A percentile compares a stretch with the other conserved stretches of the same genome.
These are phyloP conservation scores for Prototheca stagnorum DNA, from an alignment of 163 green algal genomes.

Conservation along the genomic window DNA sequence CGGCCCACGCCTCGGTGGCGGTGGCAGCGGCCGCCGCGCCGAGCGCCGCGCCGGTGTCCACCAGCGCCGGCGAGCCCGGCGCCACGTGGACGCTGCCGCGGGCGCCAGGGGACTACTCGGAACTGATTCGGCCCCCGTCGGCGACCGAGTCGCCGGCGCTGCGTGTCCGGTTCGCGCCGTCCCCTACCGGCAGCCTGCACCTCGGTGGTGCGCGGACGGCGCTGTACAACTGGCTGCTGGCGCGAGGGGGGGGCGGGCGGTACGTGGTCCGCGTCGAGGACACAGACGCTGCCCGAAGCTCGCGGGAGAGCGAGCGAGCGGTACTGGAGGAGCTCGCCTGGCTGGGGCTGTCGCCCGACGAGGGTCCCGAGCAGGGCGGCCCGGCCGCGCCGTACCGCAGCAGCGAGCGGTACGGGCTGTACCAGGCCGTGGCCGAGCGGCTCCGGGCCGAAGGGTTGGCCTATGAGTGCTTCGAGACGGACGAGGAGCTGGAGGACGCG, in stretches of 20 bases:
- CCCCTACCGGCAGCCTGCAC: conserved; percentile 92
- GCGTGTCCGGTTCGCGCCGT: conserved; percentile 90
- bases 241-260: no score
- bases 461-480: conserved; percentile 99
- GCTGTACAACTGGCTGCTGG: conserved; percentile 98
- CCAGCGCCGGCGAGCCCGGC: no score
- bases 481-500: conserved; percentile 88
- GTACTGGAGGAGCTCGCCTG: conserved; percentile 86
- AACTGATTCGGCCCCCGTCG: no score
- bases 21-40: no score
- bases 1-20: no score
- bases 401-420: conserved; percentile 55
- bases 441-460: conserved; percentile 53
- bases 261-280: no score
- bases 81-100: no score
- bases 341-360: conserved; percentile 92
- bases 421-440: not conserved
- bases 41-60: no score
- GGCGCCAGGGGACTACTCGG: no score
- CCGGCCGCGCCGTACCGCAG: conserved; percentile 83
- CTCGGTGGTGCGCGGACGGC: conserved; percentile 90
- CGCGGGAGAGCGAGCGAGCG: conserved; percentile 67
- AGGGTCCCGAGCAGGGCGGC: conserved; percentile 79
- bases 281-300: conserved; percentile 87
- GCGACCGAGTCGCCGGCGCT: no score